Evolutionary conservation across 2,329 filamentous ascomycete species (phyloP), one percentile per base, ranked within the genome.

Genomic region (Colletotrichum sp.): DNA sequence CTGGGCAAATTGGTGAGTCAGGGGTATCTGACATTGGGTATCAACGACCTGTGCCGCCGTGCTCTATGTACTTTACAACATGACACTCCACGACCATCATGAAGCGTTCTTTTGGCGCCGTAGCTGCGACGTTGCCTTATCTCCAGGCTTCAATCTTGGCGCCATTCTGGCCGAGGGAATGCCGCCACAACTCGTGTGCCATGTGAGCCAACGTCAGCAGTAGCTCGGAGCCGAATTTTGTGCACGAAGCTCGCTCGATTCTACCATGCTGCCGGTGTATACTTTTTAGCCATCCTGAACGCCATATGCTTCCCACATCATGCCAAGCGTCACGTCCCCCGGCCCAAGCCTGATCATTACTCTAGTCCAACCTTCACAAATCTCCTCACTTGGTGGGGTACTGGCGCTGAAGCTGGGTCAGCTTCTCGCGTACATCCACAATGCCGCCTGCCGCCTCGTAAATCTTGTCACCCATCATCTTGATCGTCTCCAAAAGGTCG

Each of bases 371-470:
- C 3, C 2, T 12, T 15, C 6, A 3, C 7, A 18, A 4, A 34
- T 86, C 76, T 86, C 84, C 75, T 87, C 28, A 78, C 73, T 65
- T 76, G 34, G 74, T 65, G 15, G 74, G 74, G 34, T 76, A 67
- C 16, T 75, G 71, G 18, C 74, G 75, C 72, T 81, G 80, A 18
- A 81, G 77, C 68, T 78, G 73, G 26, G 78, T 80, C 26, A 81
- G 75, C 76, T 81, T 80, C 57, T 78, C 77, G 26, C 77, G 75
- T 4, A 77, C 64, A 32, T 78, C 77, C n/a, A 78, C 75, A 32
- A 78, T 78, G 21, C 57, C 26, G 10, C 72, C 70, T 8, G 77
- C 77, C 10, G 77, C 75, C 43, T 77, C 71, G 43, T 77, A 77
- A 48, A 78, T 78, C 28, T 78, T 77, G 64, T 78, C 77, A 9